Percentiles rank a stretch among this genome's conserved stretches.
These are phyloP conservation scores for Poa annua DNA, from an alignment of 176 grass and related monocot species.

Conservation along the genomic window DNA sequence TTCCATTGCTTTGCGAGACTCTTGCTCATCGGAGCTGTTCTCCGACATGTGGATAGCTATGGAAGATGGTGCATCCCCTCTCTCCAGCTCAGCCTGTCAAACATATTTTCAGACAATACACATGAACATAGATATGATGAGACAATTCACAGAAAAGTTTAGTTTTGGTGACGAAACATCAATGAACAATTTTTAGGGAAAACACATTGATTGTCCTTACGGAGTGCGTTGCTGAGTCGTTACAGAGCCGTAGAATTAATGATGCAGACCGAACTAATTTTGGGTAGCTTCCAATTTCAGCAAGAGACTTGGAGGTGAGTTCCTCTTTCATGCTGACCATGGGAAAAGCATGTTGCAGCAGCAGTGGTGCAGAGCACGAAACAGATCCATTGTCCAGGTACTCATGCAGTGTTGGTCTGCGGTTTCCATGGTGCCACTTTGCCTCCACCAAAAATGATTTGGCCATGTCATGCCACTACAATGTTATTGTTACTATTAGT, in stretches of 20 bases:
- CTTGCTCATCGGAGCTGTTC: too few species aligned
- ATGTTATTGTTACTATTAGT: background rate
- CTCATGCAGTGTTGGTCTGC: slow-evolving; percentile 22
- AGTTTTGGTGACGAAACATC: background rate
- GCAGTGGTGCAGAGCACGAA: slow-evolving; percentile 13
- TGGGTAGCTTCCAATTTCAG: slow-evolving; percentile 30
- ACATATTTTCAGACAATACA: background rate
- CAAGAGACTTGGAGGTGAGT: background rate
- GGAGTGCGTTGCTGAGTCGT: slow-evolving; percentile 46
- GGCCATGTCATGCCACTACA: slow-evolving; percentile 52
- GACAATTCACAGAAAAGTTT: background rate
- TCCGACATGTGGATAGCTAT: too few species aligned
- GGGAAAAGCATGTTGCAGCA: slow-evolving; percentile 30
- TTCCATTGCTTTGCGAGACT: too few species aligned
- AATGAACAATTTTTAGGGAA: background rate
- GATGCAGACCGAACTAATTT: slow-evolving; percentile 36
- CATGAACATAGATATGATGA: background rate
- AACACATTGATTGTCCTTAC: background rate
- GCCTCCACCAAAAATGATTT: slow-evolving; percentile 47
- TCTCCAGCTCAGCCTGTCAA: too few species aligned
- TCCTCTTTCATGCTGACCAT: background rate
- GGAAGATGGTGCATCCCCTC: too few species aligned
- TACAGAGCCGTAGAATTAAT: slow-evolving; percentile 34
- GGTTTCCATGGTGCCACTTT: slow-evolving; percentile 43
- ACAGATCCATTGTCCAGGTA: slow-evolving; percentile 55